Conservation (phyloP, 495 filamentous ascomycete genomes). For the Beverwykella pulmonaria region DNA sequence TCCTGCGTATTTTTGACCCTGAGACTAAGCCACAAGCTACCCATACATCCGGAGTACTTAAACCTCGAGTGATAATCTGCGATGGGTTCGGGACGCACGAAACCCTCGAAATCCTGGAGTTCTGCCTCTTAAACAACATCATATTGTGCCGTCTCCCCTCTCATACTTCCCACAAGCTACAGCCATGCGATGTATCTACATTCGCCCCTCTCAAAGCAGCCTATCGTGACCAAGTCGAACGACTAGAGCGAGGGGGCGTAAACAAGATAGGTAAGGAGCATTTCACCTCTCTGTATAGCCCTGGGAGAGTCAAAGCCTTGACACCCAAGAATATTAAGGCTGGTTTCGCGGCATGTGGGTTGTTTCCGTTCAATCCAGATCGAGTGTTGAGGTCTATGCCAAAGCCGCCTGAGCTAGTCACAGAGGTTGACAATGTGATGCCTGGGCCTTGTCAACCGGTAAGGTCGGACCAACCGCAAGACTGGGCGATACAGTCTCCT, state of each 20-base stretch:
- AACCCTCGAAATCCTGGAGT: background rate
- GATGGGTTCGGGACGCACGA: background rate
- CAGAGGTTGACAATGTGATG: background rate
- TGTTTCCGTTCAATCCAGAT: constrained; percentile 6
- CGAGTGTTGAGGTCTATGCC: background rate
- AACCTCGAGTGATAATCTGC: background rate
- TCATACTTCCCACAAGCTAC: background rate
- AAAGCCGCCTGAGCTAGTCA: background rate
- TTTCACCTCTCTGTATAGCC: constrained; percentile 1
- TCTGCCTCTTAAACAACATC: background rate
- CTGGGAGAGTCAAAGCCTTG: background rate
- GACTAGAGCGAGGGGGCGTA: background rate
- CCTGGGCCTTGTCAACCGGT: background rate
- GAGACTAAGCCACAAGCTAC: constrained; percentile 1
- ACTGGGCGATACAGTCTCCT: background rate
- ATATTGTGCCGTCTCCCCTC: background rate
- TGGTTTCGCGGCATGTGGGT: background rate
- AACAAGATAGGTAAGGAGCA: background rate
- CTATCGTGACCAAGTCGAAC: background rate
- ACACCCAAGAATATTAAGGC: constrained; percentile 1
- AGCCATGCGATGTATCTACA: background rate
- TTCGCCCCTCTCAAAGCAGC: background rate
- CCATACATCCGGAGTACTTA: too few relatives aligned
- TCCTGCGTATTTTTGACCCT: constrained; percentile 10
- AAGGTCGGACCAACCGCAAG: background rate